Evolutionary conservation across 2,329 filamentous ascomycete genomes (phyloP), one percentile per base, ranked within the genome.

Genomic region (Thermothelomyces thermophilus): DNA sequence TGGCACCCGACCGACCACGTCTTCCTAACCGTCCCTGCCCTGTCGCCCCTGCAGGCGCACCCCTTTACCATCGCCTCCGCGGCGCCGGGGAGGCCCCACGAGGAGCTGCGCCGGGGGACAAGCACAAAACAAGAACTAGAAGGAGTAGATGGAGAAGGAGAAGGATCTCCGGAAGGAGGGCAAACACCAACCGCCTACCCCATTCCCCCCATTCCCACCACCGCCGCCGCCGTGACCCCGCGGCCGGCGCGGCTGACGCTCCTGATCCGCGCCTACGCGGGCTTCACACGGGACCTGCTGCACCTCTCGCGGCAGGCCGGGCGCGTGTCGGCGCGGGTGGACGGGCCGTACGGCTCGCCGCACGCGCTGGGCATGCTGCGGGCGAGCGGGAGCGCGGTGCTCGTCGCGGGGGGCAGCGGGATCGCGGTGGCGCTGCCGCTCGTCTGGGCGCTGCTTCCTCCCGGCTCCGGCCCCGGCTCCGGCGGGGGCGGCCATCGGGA

Each of bases 51-150:
- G 1, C 82, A 85, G 64, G 72, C 80, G 0, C 82, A 86, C 59
- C 82, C 82, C 0, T 85, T 85, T 63, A 84, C 80, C 8, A 83
- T 86, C 48, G 76, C 80, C 14, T 84, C 81, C 2, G 73, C 74
- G 0, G 79, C 58, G 5, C 56, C 58, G 13, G 47, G 53, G 2
- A 33, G 44, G 14, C 40, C 33, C 14, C 14, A 13, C 2, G 14
- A n/a, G 26, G 16, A 19, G n/a, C 7, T 5, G 8, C 13, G 2
- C 6, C 11, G 16, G 33, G 33, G 33, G 13, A n/a, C 2, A 14
- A 42, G 4, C 16, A 35, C 7, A 35, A n/a, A 30, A 39, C n/a
- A 1, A 31, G 6, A 22, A 28, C 33, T 7, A 45, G 19, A 11
- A 22, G 7, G 2, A 40, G 36, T 5, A 2, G 39, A 26, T 26